Percentiles rank a stretch among this genome's conserved stretches.
These are phyloP conservation scores for Aureobasidium leucospermi DNA, from an alignment of 2,329 filamentous ascomycete genomes.

Conservation along the genomic window DNA sequence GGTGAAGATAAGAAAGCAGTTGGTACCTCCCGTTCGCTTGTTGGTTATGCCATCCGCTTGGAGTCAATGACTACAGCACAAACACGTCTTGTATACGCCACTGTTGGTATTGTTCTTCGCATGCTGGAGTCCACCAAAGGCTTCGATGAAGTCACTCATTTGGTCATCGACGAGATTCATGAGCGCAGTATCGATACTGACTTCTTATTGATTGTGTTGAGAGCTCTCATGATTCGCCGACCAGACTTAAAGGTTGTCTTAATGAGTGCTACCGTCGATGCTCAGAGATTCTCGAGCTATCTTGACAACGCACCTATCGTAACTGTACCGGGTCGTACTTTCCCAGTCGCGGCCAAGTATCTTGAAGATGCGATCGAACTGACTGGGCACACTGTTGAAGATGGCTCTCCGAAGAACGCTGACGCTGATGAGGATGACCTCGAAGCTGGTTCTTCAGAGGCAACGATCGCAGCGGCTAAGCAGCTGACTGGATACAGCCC, in stretches of 20 bases:
- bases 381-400: constrained; percentile 63
- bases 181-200: constrained; percentile 95
- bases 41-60: constrained; percentile 89
- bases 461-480: constrained; percentile 43
- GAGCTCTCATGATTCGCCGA: constrained; percentile 67
- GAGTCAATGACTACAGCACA: constrained; percentile 78
- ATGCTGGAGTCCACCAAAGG: constrained; percentile 91
- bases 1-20: constrained; percentile 77
- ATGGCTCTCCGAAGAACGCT: constrained; percentile 39
- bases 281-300: constrained; percentile 83
- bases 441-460: constrained; percentile 39
- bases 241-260: constrained; percentile 85
- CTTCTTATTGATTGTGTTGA: constrained; percentile 86
- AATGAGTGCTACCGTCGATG: constrained; percentile 97
- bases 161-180: constrained; percentile 96
- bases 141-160: constrained; percentile 80
- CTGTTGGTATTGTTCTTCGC: constrained; percentile 84
- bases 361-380: constrained; percentile 88
- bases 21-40: constrained; percentile 73
- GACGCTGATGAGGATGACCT: constrained; percentile 41
- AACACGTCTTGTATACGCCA: constrained; percentile 84
- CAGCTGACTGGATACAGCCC: constrained; percentile 66
- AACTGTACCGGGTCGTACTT: constrained; percentile 86
- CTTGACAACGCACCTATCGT: constrained; percentile 78
- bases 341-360: constrained; percentile 80